These are phyloP conservation scores for Tuber calosporum DNA, from an alignment of 495 filamentous ascomycete genomes.

Conservation along the genomic window DNA sequence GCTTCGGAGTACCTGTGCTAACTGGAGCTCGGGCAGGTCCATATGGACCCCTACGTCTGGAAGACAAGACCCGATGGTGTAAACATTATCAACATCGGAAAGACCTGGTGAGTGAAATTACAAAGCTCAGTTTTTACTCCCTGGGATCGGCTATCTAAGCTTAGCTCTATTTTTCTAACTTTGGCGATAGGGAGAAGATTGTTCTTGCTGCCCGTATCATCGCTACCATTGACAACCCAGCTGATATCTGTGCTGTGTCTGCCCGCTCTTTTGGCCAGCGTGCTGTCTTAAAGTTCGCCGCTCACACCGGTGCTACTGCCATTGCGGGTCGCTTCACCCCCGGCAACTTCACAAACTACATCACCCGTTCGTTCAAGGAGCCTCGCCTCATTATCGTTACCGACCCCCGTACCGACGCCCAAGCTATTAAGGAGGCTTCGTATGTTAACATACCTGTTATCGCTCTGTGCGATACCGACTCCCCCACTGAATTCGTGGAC, in stretches of 20 bases:
- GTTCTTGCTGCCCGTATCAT: constrained; percentile 97
- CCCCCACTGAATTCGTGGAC: constrained; percentile 98
- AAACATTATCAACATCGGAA: constrained; percentile 98
- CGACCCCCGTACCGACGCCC: constrained; percentile 97
- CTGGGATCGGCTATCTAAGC: neutral
- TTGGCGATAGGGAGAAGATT: constrained; percentile 82
- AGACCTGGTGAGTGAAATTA: constrained; percentile 77
- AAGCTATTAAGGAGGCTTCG: constrained; percentile 99
- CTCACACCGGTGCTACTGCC: constrained; percentile 92
- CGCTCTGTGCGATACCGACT: constrained; percentile 97
- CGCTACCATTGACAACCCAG: constrained; percentile 96
- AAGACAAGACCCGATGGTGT: constrained; percentile 96
- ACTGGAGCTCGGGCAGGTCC: constrained; percentile 48
- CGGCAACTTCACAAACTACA: constrained; percentile 99
- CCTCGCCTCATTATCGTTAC: constrained; percentile 98
- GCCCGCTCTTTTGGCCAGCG: constrained; percentile 99
- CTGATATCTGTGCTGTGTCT: constrained; percentile 97
- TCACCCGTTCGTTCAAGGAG: constrained; percentile 99
- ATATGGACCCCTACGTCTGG: constrained; percentile 99
- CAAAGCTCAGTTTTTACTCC: constrained; percentile 8
- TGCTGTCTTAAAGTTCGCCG: constrained; percentile 97
- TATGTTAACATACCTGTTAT: constrained; percentile 99
- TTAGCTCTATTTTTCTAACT: constrained; percentile 40
- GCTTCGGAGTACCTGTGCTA: constrained; percentile 20
- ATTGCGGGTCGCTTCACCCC: constrained; percentile 99